Conservation (phyloP, 2,329 filamentous ascomycete genomes). For the Chlorencoelia australis region DNA sequence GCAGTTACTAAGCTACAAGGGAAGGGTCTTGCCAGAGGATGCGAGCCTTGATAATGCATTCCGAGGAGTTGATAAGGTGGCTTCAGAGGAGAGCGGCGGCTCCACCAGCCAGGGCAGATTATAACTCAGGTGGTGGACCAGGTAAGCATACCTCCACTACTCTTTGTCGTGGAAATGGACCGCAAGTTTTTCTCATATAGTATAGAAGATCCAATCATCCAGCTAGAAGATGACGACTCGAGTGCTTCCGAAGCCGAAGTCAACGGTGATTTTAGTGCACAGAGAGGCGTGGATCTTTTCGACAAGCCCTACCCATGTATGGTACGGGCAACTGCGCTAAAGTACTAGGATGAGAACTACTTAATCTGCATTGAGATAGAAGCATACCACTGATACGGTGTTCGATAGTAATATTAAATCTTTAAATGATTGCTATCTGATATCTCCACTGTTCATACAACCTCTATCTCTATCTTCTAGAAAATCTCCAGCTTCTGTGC, state of each 20-base stretch:
- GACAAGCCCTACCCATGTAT: no score
- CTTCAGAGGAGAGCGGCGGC: slow-evolving; percentile 6
- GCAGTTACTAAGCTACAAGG: slow-evolving; percentile 9
- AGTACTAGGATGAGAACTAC: no score
- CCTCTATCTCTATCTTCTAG: no score
- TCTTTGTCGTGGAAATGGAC: slow-evolving; percentile 6
- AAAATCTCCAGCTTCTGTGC: no score
- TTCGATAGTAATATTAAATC: no score
- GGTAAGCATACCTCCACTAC: slow-evolving; percentile 8
- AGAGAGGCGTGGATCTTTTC: slow-evolving; percentile 4
- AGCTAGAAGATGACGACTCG: slow-evolving; percentile 3
- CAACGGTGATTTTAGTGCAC: slow-evolving; percentile 1
- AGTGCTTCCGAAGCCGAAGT: slow-evolving; percentile 5
- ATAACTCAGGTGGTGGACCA: slow-evolving; percentile 11
- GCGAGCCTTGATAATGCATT: slow-evolving; percentile 3
- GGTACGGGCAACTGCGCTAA: no score
- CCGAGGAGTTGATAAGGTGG: slow-evolving; percentile 8
- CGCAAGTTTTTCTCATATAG: slow-evolving; percentile 4
- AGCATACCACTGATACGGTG: no score
- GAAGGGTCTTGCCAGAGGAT: slow-evolving; percentile 9
- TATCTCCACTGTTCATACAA: no score
- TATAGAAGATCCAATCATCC: slow-evolving; percentile 8
- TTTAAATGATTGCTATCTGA: no score
- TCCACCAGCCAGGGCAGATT: slow-evolving; percentile 7
- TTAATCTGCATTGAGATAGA: no score